Percentiles rank a stretch among this genome's conserved stretches.
phyloP scores from a whole-genome alignment of 768 basidiomycete species.

The Lentinula edodes region DNA sequence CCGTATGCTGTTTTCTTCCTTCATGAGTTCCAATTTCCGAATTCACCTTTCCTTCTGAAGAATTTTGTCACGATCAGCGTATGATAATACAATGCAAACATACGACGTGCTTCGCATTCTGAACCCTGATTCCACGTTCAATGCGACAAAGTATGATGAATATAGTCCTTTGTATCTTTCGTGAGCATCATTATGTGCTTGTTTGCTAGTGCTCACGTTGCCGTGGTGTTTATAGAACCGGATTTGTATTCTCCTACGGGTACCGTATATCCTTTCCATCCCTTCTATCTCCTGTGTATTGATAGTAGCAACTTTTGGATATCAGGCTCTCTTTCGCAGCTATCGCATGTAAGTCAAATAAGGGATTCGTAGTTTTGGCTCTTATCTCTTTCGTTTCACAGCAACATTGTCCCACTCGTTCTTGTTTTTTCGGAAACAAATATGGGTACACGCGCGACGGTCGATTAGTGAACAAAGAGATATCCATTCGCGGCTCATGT shows the following conservation, averaged over 20 bases:
- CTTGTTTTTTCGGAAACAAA: slow-evolving; percentile 48
- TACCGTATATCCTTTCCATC: slow-evolving; percentile 10
- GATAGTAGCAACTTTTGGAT: neutral
- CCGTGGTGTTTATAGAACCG: slow-evolving; percentile 31
- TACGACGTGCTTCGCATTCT: slow-evolving; percentile 43
- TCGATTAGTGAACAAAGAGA: slow-evolving; percentile 53
- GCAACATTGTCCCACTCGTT: slow-evolving; percentile 6
- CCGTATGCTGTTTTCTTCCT: slow-evolving; percentile 32
- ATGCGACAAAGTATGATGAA: slow-evolving; percentile 35
- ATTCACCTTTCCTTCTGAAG: slow-evolving; percentile 21
- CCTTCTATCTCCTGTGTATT: neutral
- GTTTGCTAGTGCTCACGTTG: neutral
- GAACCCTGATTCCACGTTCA: slow-evolving; percentile 31
- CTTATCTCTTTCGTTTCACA: neutral
- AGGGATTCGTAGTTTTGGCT: slow-evolving; percentile 4
- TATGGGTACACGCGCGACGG: slow-evolving; percentile 41
- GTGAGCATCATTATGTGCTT: slow-evolving; percentile 21
- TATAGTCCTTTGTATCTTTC: slow-evolving; percentile 45
- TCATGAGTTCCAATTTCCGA: neutral
- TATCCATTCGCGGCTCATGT: slow-evolving; percentile 57
- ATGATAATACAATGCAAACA: slow-evolving; percentile 47
- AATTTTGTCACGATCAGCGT: slow-evolving; percentile 47
- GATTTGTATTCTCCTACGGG: slow-evolving; percentile 53
- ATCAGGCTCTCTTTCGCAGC: slow-evolving; percentile 46
- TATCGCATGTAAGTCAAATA: slow-evolving; percentile 42